Conservation (phyloP, 371 early-diverging fungal species). For the Funneliformis caledonium region DNA sequence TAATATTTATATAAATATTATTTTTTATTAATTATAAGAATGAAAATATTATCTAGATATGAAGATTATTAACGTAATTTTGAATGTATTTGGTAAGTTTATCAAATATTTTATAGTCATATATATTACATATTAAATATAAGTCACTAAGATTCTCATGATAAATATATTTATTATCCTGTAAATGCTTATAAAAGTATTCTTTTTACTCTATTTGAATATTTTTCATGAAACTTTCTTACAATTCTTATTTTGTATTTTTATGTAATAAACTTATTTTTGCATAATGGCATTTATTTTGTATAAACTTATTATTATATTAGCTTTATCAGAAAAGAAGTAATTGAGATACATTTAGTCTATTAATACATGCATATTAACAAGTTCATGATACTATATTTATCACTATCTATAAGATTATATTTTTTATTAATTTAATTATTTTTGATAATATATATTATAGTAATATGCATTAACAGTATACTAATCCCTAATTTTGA, state of each 20-base stretch:
- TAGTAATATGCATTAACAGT: background rate
- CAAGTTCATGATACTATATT: background rate
- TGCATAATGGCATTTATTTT: background rate
- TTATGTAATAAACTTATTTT: background rate
- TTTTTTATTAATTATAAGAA: background rate
- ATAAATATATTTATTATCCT: background rate
- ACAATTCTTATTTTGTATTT: background rate
- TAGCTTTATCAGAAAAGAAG: constrained; percentile 26
- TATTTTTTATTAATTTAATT: background rate
- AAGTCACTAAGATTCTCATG: background rate
- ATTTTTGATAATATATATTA: background rate
- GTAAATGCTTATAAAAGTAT: background rate
- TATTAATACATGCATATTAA: constrained; percentile 5
- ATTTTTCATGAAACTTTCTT: constrained; percentile 1
- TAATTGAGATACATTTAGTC: background rate
- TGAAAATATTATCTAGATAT: background rate
- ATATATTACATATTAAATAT: background rate
- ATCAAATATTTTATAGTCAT: constrained; percentile 12
- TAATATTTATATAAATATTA: background rate
- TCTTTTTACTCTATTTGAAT: constrained; percentile 8
- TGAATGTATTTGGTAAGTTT: background rate
- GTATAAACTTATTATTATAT: constrained; percentile 14
- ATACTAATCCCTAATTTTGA: background rate
- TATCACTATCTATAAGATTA: background rate
- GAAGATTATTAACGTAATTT: background rate